These are phyloP conservation scores for Coelastrella sp. DNA, from an alignment of 139 green algal species.

Conservation along the genomic window DNA sequence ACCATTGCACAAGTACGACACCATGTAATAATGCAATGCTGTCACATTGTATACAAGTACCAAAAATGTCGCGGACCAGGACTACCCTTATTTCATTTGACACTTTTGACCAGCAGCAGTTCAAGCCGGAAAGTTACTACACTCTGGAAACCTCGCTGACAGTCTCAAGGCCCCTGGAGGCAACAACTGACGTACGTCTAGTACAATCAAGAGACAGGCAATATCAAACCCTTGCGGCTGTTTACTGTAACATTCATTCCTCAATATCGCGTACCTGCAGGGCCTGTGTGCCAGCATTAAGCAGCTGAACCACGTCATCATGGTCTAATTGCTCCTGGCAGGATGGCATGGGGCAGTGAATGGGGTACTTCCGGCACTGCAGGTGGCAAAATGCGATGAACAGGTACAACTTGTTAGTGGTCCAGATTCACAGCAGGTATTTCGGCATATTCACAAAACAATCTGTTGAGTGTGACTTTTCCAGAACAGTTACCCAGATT, in stretches of 20 bases:
- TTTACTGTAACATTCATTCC: background rate
- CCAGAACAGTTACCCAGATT: background rate
- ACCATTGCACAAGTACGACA: background rate
- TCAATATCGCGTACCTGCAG: slow-evolving; percentile 25
- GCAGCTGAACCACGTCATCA: slow-evolving; percentile 31
- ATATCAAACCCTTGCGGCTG: background rate
- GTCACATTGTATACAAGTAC: background rate
- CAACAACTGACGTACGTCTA: background rate
- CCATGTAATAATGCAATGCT: background rate
- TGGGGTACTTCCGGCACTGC: slow-evolving; percentile 49
- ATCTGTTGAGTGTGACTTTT: background rate
- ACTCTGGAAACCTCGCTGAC: background rate
- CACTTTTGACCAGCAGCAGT: too few species aligned
- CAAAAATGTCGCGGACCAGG: too few species aligned
- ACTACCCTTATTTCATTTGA: too few species aligned
- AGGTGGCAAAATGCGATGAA: background rate
- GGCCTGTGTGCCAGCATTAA: background rate
- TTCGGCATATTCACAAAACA: background rate
- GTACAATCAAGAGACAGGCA: background rate
- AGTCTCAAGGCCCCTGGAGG: background rate
- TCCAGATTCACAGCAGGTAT: background rate
- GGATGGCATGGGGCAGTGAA: slow-evolving; percentile 51
- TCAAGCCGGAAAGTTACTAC: too few species aligned
- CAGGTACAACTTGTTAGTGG: background rate
- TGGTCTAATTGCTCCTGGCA: slow-evolving; percentile 29